phyloP scores from a whole-genome alignment of 2,329 filamentous ascomycete genomes.

The Trichoderma sp. region DNA sequence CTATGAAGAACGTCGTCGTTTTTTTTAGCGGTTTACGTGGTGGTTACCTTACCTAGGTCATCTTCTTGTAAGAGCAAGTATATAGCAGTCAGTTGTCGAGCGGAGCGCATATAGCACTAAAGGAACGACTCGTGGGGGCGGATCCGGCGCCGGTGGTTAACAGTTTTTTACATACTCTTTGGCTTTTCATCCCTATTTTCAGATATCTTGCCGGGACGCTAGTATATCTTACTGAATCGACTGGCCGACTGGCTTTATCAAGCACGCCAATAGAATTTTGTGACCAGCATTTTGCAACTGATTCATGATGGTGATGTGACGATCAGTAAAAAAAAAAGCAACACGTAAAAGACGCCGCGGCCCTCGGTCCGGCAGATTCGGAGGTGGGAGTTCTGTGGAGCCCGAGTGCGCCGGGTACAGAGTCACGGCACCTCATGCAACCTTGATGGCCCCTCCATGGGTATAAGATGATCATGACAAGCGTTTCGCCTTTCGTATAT shows the following conservation, averaged over 20 bases:
- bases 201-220: not conserved
- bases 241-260: not conserved
- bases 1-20: not conserved
- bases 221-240: not conserved
- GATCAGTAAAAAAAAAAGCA: not conserved
- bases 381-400: not conserved
- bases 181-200: not conserved
- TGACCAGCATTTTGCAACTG: not conserved
- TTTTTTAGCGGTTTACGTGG: not conserved
- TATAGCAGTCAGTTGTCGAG: constrained; percentile 14
- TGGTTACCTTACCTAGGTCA: not conserved
- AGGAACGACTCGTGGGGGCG: constrained; percentile 1
- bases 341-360: not conserved
- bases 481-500: not conserved
- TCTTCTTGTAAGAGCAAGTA: constrained; percentile 8
- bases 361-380: constrained; percentile 10
- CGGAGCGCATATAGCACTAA: constrained; percentile 4
- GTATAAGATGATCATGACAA: not conserved
- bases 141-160: constrained; percentile 2
- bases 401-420: not conserved
- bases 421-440: not conserved
- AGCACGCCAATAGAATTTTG: not conserved
- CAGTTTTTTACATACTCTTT: not conserved
- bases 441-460: not conserved
- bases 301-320: not conserved